Conservation (phyloP, 2,329 filamentous ascomycete genomes). For the Sporothrix euskadiensis region DNA sequence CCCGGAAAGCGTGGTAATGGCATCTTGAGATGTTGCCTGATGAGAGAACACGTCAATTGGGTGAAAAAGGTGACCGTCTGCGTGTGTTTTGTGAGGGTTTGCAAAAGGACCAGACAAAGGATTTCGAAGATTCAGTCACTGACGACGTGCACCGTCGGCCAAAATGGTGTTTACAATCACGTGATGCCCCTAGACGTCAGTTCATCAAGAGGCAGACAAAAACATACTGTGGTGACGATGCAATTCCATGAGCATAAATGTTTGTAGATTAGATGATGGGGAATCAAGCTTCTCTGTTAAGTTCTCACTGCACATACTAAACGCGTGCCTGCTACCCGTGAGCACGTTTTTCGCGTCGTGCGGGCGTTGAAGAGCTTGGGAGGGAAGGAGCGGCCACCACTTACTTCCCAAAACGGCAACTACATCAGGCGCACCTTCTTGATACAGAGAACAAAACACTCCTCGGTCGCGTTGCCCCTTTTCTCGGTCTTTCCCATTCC, state of each 20-base stretch:
- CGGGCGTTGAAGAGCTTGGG: not conserved
- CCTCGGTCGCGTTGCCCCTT: not conserved
- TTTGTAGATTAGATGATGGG: not conserved
- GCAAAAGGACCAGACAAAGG: not conserved
- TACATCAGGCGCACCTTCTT: conserved; percentile 7
- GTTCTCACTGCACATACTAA: not conserved
- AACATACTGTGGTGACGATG: not conserved
- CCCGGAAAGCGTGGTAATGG: not conserved
- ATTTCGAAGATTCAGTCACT: not conserved
- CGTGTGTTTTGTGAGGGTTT: not conserved
- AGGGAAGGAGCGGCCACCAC: conserved; percentile 1
- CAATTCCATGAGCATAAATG: not conserved
- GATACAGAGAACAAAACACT: not conserved
- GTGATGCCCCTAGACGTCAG: conserved; percentile 10
- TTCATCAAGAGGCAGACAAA: not conserved
- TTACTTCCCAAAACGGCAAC: conserved; percentile 26
- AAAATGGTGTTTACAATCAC: conserved; percentile 20
- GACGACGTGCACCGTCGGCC: not conserved
- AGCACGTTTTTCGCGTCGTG: not conserved
- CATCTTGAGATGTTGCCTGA: not conserved
- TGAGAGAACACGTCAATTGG: not conserved
- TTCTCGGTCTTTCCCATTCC: not conserved
- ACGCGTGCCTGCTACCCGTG: not conserved
- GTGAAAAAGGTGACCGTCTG: not conserved
- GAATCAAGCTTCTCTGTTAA: not conserved